Conservation (phyloP, 148 eudicot genomes). For the Chenopodium formosanum region DNA sequence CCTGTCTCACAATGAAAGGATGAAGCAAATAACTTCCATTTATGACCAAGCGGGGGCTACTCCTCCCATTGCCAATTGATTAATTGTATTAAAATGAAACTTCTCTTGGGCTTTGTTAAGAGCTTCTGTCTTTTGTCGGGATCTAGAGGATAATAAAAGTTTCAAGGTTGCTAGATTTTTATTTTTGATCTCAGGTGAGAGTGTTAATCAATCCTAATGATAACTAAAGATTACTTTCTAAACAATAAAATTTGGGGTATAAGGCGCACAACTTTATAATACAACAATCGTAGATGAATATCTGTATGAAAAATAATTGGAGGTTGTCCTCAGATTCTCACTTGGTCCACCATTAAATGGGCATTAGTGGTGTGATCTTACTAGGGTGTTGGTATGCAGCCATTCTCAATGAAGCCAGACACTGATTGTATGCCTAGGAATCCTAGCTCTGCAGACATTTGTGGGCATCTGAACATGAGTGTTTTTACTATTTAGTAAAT, state of each 20-base stretch:
- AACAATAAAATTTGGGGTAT: neutral
- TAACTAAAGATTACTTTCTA: too few relatives aligned
- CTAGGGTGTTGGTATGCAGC: neutral
- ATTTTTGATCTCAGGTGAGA: neutral
- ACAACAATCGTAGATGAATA: neutral
- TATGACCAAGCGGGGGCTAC: too few relatives aligned
- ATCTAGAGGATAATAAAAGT: too few relatives aligned
- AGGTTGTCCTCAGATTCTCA: neutral
- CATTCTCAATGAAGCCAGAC: neutral
- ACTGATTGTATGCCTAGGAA: neutral
- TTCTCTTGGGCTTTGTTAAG: too few relatives aligned
- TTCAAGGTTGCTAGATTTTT: neutral
- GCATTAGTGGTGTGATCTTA: neutral
- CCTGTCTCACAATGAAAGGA: too few relatives aligned
- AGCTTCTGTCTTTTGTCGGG: too few relatives aligned
- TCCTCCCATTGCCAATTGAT: too few relatives aligned
- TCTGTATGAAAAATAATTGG: neutral
- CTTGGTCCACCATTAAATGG: neutral
- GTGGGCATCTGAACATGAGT: neutral
- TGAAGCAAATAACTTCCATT: too few relatives aligned
- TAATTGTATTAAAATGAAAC: too few relatives aligned
- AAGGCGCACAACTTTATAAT: neutral
- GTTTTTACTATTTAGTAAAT: neutral
- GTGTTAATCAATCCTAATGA: neutral
- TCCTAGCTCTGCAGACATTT: neutral